These are phyloP conservation scores for Alternaria ethzedia DNA, from an alignment of 2,329 filamentous ascomycete genomes.

Conservation along the genomic window DNA sequence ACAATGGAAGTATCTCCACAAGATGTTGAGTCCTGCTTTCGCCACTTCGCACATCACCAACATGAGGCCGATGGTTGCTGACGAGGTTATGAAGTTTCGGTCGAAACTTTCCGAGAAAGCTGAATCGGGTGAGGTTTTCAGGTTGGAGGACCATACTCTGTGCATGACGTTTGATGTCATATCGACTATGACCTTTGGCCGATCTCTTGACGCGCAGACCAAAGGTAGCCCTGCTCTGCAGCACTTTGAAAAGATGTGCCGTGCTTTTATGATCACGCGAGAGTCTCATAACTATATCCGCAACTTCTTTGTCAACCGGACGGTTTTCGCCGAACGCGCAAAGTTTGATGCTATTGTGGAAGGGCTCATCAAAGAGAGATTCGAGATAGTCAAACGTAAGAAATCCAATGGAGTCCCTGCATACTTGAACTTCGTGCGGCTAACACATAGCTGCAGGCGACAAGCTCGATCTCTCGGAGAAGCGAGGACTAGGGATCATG, in stretches of 20 bases:
- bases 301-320: slow-evolving; percentile 18
- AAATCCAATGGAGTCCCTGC: too few species aligned
- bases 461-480: slow-evolving; percentile 44
- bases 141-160: slow-evolving; percentile 28
- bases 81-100: slow-evolving; percentile 40
- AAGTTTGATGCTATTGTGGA: slow-evolving; percentile 44
- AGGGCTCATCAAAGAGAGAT: slow-evolving; percentile 47
- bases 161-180: slow-evolving; percentile 40
- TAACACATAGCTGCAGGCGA: slow-evolving; percentile 16
- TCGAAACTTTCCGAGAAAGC: slow-evolving; percentile 28
- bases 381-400: slow-evolving; percentile 22
- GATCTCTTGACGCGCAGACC: slow-evolving; percentile 32
- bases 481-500: slow-evolving; percentile 46
- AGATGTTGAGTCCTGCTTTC: slow-evolving; percentile 48
- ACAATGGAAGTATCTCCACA: slow-evolving; percentile 45
- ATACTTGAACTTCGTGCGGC: not conserved
- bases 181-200: slow-evolving; percentile 31
- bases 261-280: slow-evolving; percentile 14
- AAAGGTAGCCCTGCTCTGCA: slow-evolving; percentile 25
- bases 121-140: slow-evolving; percentile 28
- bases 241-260: slow-evolving; percentile 27
- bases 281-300: slow-evolving; percentile 29
- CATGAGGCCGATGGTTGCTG: slow-evolving; percentile 28
- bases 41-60: slow-evolving; percentile 36
- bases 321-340: slow-evolving; percentile 7